Conservation (phyloP, 495 filamentous ascomycete genomes). For the Penicillium roqueforti region DNA sequence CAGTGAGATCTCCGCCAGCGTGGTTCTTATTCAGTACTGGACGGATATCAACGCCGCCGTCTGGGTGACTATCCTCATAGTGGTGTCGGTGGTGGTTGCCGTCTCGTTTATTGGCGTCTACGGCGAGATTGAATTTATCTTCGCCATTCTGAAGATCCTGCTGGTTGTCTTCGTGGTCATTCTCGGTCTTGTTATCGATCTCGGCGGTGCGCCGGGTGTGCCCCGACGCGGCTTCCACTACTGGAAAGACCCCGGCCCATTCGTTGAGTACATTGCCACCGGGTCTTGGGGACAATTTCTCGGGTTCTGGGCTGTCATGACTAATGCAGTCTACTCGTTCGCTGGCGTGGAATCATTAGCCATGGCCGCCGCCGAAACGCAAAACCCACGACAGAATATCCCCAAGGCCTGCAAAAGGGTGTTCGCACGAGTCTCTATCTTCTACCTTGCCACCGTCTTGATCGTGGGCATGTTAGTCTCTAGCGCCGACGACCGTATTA, state of each 20-base stretch:
- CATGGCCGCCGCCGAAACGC: conserved; percentile 49
- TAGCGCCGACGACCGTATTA: conserved; percentile 46
- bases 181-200: conserved; percentile 43
- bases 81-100: conserved; percentile 50
- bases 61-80: conserved; percentile 54
- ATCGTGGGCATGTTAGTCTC: conserved; percentile 48
- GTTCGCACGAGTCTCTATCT: conserved; percentile 40
- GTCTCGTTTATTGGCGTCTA: conserved; percentile 49
- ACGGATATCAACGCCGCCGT: conserved; percentile 48
- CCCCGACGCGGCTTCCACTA: conserved; percentile 42
- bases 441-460: conserved; percentile 43
- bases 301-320: conserved; percentile 58
- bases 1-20: conserved; percentile 57
- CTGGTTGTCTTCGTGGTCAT: conserved; percentile 51
- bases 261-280: conserved; percentile 43
- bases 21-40: conserved; percentile 59
- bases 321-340: conserved; percentile 56
- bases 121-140: conserved; percentile 42
- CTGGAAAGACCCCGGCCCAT: conserved; percentile 51
- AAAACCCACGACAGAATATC: conserved; percentile 41
- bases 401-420: conserved; percentile 45
- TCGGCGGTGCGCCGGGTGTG: conserved; percentile 35
- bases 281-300: conserved; percentile 46
- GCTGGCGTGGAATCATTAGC: conserved; percentile 52
- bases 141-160: conserved; percentile 45